Evolutionary conservation across 768 basidiomycete genomes (phyloP).

Genomic region (Calocybe indica): DNA sequence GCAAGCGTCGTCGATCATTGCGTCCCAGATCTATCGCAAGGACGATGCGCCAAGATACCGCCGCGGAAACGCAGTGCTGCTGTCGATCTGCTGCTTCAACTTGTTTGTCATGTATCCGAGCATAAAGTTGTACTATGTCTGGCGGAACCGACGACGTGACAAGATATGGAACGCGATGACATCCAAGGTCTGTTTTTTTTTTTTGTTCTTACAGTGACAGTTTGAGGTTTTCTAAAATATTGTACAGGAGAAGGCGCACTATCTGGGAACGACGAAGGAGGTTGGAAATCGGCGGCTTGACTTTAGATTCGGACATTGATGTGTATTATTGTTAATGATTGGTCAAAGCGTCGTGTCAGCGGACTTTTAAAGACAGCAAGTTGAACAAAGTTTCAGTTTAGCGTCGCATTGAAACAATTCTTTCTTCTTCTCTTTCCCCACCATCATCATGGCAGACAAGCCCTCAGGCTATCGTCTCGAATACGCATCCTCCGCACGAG

Average conservation of each 20-base stretch:
- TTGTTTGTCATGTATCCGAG: constrained; percentile 45
- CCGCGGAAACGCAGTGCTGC: constrained; percentile 53
- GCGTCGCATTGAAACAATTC: not conserved
- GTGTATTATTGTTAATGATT: not conserved
- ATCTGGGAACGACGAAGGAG: constrained; percentile 53
- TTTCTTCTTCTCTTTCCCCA: constrained; percentile 20
- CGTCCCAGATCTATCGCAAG: constrained; percentile 50
- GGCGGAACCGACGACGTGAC: constrained; percentile 49
- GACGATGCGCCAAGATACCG: constrained; percentile 55
- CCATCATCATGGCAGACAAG: constrained; percentile 37
- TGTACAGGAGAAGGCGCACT: constrained; percentile 46
- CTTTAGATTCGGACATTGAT: constrained; percentile 51
- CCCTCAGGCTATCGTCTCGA: constrained; percentile 72
- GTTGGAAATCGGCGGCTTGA: constrained; percentile 57
- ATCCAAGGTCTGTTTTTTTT: constrained; percentile 25
- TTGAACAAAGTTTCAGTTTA: not conserved
- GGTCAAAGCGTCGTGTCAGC: not conserved
- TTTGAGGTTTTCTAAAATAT: not conserved
- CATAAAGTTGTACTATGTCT: constrained; percentile 50
- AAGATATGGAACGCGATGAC: constrained; percentile 57
- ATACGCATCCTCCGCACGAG: constrained; percentile 59
- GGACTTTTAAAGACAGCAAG: constrained; percentile 1
- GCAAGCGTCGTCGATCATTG: constrained; percentile 38
- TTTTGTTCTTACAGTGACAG: not conserved
- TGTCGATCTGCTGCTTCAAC: constrained; percentile 46